Conservation (phyloP, 768 basidiomycete species). For the Myochromella boudieri region DNA sequence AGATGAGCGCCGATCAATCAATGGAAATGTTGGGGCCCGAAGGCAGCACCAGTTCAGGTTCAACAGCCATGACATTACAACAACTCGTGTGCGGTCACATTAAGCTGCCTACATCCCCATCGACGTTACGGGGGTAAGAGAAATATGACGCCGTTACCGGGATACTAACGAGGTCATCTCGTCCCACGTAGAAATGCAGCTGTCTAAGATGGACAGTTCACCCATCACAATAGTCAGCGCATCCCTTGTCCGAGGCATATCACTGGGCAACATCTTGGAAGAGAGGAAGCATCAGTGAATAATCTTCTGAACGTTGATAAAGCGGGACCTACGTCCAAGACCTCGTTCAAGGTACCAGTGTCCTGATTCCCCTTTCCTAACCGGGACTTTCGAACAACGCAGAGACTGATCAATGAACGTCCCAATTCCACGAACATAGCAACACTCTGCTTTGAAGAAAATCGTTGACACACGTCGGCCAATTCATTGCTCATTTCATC, state of each 20-base stretch:
- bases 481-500: background rate
- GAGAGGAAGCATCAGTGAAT: constrained; percentile 5
- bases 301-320: background rate
- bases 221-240: constrained; percentile 47
- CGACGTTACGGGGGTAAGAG: too few species aligned
- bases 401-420: constrained; percentile 28
- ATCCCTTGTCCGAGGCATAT: constrained; percentile 38
- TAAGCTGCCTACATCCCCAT: too few species aligned
- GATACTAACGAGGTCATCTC: too few species aligned
- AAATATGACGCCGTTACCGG: too few species aligned
- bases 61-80: too few species aligned
- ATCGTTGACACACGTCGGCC: background rate
- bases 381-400: constrained; percentile 26
- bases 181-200: constrained; percentile 47
- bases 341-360: constrained; percentile 29
- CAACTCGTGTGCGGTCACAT: too few species aligned
- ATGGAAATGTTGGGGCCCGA: too few species aligned
- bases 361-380: constrained; percentile 25
- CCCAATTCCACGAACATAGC: constrained; percentile 13
- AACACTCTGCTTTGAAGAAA: background rate
- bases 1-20: too few species aligned
- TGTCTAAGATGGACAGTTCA: constrained; percentile 53
- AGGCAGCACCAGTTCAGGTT: too few species aligned
- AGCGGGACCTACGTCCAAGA: constrained; percentile 33
- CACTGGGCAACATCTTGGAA: constrained; percentile 35